phyloP scores from a whole-genome alignment of 164 flowering plant genomes.

The Stephania cephalantha region DNA sequence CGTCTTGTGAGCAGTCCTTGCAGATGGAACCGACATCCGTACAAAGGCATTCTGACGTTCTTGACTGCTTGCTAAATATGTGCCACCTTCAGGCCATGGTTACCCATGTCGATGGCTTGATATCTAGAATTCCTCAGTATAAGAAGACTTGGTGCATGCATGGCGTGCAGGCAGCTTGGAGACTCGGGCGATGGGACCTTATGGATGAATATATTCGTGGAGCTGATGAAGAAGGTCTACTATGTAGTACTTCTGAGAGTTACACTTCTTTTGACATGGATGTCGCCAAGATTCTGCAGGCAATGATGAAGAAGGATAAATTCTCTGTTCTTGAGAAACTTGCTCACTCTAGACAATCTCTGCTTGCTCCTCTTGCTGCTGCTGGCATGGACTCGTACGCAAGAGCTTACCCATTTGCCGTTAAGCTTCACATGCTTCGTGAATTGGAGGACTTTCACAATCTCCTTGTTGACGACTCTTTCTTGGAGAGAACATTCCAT shows the following conservation, averaged over 20 bases:
- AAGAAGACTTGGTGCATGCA: constrained; percentile 99
- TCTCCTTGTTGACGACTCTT: constrained; percentile 68
- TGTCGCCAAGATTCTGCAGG: constrained; percentile 90
- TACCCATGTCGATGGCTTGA: constrained; percentile 90
- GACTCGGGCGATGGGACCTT: constrained; percentile 96
- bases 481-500: constrained; percentile 67
- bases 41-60: constrained; percentile 93
- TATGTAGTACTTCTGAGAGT: constrained; percentile 79
- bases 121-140: constrained; percentile 75
- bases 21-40: constrained; percentile 88
- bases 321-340: constrained; percentile 79
- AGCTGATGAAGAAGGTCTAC: constrained; percentile 76
- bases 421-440: constrained; percentile 86
- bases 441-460: constrained; percentile 86
- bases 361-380: constrained; percentile 95
- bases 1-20: constrained; percentile 90
- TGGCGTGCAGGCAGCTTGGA: constrained; percentile 99
- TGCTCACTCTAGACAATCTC: constrained; percentile 84
- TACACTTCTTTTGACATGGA: constrained; percentile 90
- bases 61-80: constrained; percentile 89
- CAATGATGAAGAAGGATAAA: constrained; percentile 89
- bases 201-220: constrained; percentile 89
- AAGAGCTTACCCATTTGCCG: constrained; percentile 88
- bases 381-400: constrained; percentile 98
- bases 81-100: constrained; percentile 97